A percentile compares a stretch with the other conserved stretches of the same genome.
phyloP scores from a whole-genome alignment of 768 basidiomycete genomes.

The Suillus decipiens region DNA sequence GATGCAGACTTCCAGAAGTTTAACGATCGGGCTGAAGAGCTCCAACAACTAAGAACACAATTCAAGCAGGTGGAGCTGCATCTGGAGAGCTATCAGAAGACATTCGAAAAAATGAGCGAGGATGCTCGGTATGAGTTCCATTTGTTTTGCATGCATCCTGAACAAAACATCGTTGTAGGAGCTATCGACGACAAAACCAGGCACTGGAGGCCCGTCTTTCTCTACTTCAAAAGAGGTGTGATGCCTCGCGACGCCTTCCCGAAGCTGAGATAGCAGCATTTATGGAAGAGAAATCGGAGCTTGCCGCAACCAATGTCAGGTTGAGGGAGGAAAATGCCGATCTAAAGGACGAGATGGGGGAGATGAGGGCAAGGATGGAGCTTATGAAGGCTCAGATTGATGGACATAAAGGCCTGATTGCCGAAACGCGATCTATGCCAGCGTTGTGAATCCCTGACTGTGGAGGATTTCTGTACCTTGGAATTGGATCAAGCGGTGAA shows the following conservation, averaged over 20 bases:
- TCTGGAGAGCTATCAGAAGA: constrained; percentile 57
- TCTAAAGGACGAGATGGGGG: constrained; percentile 58
- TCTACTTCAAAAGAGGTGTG: constrained; percentile 45
- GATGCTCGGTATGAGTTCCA: constrained; percentile 50
- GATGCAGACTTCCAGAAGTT: constrained; percentile 73
- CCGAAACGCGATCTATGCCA: constrained; percentile 49
- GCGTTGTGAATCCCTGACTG: constrained; percentile 1
- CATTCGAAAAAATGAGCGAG: constrained; percentile 56
- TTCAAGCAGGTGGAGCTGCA: constrained; percentile 69
- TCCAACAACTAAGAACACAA: constrained; percentile 54
- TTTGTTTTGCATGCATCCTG: neutral
- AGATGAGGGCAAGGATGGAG: constrained; percentile 72
- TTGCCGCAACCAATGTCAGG: constrained; percentile 51
- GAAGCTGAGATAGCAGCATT: constrained; percentile 47
- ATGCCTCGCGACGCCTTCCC: constrained; percentile 36
- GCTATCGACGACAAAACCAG: constrained; percentile 60
- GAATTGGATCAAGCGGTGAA: neutral
- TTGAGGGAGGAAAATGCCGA: constrained; percentile 61
- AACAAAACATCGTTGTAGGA: constrained; percentile 36
- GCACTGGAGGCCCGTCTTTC: constrained; percentile 58
- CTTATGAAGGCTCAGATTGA: constrained; percentile 57
- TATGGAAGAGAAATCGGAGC: constrained; percentile 45
- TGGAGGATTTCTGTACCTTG: neutral
- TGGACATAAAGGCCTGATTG: constrained; percentile 45
- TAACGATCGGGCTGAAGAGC: constrained; percentile 61